phyloP scores from a whole-genome alignment of 2,329 filamentous ascomycete genomes.

The Fusarium nanum region DNA sequence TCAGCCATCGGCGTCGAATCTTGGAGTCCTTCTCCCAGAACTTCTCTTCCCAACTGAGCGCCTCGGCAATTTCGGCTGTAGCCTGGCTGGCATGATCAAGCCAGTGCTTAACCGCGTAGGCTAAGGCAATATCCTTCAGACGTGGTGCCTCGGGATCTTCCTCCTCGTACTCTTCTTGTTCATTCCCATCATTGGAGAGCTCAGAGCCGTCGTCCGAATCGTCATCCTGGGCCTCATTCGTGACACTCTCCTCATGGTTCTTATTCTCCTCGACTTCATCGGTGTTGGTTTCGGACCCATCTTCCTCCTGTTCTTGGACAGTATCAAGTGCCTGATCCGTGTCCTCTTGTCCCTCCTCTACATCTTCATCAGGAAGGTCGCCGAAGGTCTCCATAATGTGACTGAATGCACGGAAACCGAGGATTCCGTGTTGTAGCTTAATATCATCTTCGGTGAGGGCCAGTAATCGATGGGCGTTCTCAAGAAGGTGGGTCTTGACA shows the following conservation, averaged over 20 bases:
- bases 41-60: slow-evolving; percentile 52
- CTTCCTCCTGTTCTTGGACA: neutral
- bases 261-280: slow-evolving; percentile 1
- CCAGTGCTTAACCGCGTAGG: slow-evolving; percentile 57
- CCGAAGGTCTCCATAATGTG: slow-evolving; percentile 52
- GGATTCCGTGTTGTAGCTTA: slow-evolving; percentile 57
- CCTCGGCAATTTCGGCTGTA: slow-evolving; percentile 56
- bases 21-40: slow-evolving; percentile 55
- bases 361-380: slow-evolving; percentile 34
- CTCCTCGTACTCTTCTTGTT: slow-evolving; percentile 16
- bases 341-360: slow-evolving; percentile 3
- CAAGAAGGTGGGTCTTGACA: slow-evolving; percentile 54
- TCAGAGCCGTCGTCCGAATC: slow-evolving; percentile 25
- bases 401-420: slow-evolving; percentile 53
- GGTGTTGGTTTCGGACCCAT: neutral
- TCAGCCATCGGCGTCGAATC: slow-evolving; percentile 54
- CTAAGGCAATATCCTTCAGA: slow-evolving; percentile 44
- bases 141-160: slow-evolving; percentile 47
- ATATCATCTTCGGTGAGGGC: slow-evolving; percentile 54
- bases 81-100: slow-evolving; percentile 56
- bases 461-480: slow-evolving; percentile 51
- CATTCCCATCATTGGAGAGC: neutral
- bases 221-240: neutral
- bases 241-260: neutral
- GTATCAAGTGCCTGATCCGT: neutral